Evolutionary conservation across 108 stramenopile species (phyloP).

Genomic region (Stephanodiscus triporus): DNA sequence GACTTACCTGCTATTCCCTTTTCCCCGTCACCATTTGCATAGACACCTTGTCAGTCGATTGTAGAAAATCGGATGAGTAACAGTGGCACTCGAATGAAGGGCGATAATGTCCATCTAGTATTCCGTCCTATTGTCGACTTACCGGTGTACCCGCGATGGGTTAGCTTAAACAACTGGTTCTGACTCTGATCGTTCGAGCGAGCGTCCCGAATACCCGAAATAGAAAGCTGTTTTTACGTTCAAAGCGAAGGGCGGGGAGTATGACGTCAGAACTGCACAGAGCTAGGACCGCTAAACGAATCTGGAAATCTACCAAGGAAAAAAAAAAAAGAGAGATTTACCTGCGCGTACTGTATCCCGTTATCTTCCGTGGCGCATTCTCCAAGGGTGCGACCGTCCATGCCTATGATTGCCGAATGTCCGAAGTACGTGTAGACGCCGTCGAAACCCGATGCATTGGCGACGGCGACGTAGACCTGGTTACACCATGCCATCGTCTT

Average conservation of each 20-base stretch:
- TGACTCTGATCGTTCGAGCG: slow-evolving; percentile 77
- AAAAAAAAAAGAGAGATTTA: too few species aligned
- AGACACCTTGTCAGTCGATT: slow-evolving; percentile 67
- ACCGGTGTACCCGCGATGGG: slow-evolving; percentile 51
- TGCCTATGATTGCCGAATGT: slow-evolving; percentile 75
- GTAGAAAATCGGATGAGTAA: neutral
- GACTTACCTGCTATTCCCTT: slow-evolving; percentile 55
- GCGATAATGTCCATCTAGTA: too few species aligned
- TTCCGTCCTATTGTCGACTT: neutral
- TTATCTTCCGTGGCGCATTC: slow-evolving; percentile 83
- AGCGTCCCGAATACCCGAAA: slow-evolving; percentile 76
- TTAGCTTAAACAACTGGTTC: slow-evolving; percentile 84
- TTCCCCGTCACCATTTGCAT: slow-evolving; percentile 79
- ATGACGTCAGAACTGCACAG: neutral
- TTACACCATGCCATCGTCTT: slow-evolving; percentile 91
- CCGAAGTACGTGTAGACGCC: slow-evolving; percentile 75
- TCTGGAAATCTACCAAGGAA: neutral
- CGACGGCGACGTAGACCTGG: slow-evolving; percentile 85
- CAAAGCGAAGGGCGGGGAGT: neutral
- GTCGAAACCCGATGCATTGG: slow-evolving; percentile 84
- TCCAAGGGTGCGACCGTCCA: slow-evolving; percentile 81
- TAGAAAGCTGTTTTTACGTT: slow-evolving; percentile 48
- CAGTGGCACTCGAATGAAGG: neutral
- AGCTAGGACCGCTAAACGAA: neutral
- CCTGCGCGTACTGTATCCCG: slow-evolving; percentile 62